phyloP scores from a whole-genome alignment of 1,284 basidiomycete species.

The Fomitopsis schrenkii region DNA sequence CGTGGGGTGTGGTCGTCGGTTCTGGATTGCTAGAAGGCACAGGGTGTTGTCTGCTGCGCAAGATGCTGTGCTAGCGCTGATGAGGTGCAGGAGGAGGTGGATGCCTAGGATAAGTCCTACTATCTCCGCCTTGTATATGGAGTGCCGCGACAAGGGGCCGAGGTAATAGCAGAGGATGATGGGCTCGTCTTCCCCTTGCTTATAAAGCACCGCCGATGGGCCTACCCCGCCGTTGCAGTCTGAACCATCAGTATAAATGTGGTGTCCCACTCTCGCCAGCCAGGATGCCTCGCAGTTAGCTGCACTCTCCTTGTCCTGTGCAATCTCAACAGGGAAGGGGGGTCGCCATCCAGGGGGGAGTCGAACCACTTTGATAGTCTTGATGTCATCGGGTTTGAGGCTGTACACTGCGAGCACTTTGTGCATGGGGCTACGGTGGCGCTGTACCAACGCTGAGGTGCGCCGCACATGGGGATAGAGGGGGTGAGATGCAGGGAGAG shows the following conservation, averaged over 20 bases:
- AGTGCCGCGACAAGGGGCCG: conserved; percentile 20
- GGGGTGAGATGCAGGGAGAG: conserved; percentile 31
- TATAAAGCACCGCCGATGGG: conserved; percentile 6
- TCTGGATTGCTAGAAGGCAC: conserved; percentile 3
- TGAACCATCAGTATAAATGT: conserved; percentile 12
- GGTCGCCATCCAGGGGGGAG: conserved; percentile 10
- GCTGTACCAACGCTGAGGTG: conserved; percentile 9
- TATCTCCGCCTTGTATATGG: conserved; percentile 28
- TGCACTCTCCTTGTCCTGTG: conserved; percentile 6
- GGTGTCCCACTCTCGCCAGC: not conserved
- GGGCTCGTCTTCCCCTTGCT: not conserved
- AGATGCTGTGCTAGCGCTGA: not conserved
- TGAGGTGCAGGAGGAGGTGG: conserved; percentile 2
- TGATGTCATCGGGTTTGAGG: conserved; percentile 4
- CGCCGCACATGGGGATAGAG: conserved; percentile 14
- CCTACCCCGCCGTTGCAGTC: conserved; percentile 4
- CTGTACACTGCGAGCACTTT: conserved; percentile 16
- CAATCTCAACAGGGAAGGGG: conserved; percentile 4
- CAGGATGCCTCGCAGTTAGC: not conserved
- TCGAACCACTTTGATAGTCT: conserved; percentile 13
- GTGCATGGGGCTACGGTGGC: conserved; percentile 17
- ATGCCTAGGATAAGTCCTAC: conserved; percentile 18
- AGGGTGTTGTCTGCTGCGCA: conserved; percentile 12
- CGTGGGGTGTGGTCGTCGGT: not conserved
- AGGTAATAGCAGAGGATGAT: conserved; percentile 17